Base-by-base conservation (phyloP, 306 rosid genomes). In the Dalbergia cochinchinensis region DNA sequence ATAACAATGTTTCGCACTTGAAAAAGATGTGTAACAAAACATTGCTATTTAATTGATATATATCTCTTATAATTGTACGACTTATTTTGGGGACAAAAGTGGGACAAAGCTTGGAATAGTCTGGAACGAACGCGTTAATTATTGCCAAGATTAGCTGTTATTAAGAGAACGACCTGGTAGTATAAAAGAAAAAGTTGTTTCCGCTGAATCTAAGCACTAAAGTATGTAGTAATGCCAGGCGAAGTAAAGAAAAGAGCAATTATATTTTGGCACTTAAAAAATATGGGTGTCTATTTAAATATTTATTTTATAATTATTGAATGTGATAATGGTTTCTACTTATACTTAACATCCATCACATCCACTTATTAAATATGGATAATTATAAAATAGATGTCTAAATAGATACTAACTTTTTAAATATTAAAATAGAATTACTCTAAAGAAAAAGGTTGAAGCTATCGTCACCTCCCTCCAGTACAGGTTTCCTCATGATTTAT, bases 161-260 rank as follows among this genome's bases (percentile, higher is more conserved):
- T 63, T 26, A n/a, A n/a, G 31, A 31, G 33, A 62, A 33, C 4
- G 22, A 60, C 22, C 16, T 41, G 9, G 15, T 31, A 10, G 12
- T 22, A 20, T 20, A 69, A 48, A 65, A 13, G 61, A 50, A 22
- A 65, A 15, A 15, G 44, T 64, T 67, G 66, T 41, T 22, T 55
- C 14, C 0, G 57, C 6, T 57, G 82, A 78, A 68, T 78, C 76
- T 3, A 64, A 35, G 53, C 34, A 42, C 47, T 42, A 44, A 78
- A 65, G 74, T 15, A 39, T 39, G 11, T 37, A 44, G 47, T 22
- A 44, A 11, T 42, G 31, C 10, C 19, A 54, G 12, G 57, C 31
- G 5, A 50, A 63, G 48, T 47, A 37, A 65, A 37, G 41, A n/a
- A n/a, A n/a, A n/a, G n/a, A n/a, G n/a, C n/a, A n/a, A n/a, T n/a